These are phyloP conservation scores for Thuja plicata DNA, from an alignment of 83 land plant genomes.

Conservation along the genomic window DNA sequence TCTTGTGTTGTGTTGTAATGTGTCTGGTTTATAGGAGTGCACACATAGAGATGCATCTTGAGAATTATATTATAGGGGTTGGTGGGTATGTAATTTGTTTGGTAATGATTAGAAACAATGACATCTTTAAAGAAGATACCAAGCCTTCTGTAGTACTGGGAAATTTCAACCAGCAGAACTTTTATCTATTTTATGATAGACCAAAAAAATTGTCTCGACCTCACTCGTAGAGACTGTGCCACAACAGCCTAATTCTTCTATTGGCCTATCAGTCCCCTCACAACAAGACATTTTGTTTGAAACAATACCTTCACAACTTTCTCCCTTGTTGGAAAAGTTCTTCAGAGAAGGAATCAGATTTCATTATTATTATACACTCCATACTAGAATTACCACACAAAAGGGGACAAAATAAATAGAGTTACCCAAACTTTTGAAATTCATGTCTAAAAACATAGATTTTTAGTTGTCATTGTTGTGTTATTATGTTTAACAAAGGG, in stretches of 20 bases:
- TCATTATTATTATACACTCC: too few relatives aligned
- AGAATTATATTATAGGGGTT: constrained; percentile 37
- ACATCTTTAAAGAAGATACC: background rate
- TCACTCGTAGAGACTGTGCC: constrained; percentile 18
- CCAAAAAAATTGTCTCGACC: constrained; percentile 38
- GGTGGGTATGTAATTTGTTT: constrained; percentile 24
- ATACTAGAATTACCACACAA: too few relatives aligned
- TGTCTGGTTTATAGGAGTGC: constrained; percentile 17
- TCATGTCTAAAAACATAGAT: too few relatives aligned
- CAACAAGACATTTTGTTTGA: too few relatives aligned
- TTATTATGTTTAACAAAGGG: too few relatives aligned
- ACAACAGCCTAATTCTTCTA: too few relatives aligned
- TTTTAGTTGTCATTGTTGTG: too few relatives aligned
- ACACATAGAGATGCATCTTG: constrained; percentile 41
- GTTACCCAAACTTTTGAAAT: too few relatives aligned
- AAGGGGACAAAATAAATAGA: too few relatives aligned
- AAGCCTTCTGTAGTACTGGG: constrained; percentile 53
- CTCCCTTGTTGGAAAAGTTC: too few relatives aligned
- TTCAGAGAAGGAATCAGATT: too few relatives aligned
- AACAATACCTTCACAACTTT: too few relatives aligned
- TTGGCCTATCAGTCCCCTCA: background rate
- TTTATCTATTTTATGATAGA: constrained; percentile 36
- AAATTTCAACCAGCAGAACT: constrained; percentile 49
- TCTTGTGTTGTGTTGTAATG: constrained; percentile 43
- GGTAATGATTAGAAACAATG: constrained; percentile 30